Evolutionary conservation across 2,329 filamentous ascomycete genomes (phyloP).

Genomic region (Penicillium aurantiogriseum): DNA sequence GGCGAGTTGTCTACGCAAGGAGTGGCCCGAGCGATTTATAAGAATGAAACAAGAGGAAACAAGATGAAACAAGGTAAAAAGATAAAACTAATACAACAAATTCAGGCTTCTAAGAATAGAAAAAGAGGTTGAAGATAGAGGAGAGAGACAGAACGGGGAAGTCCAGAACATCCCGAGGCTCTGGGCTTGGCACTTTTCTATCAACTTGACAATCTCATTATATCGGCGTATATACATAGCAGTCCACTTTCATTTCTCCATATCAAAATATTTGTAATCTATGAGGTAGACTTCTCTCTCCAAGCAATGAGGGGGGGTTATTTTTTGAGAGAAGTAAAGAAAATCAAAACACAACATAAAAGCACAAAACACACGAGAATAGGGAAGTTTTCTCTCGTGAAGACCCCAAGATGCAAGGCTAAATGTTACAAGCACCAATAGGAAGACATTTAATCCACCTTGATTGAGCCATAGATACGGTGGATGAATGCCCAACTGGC

Average conservation of each 20-base stretch:
- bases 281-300: background rate
- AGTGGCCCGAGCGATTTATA: background rate
- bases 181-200: constrained; percentile 19
- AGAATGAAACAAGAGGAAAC: background rate
- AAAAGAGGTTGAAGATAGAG: constrained; percentile 8
- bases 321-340: background rate
- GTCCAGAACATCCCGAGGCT: constrained; percentile 21
- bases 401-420: constrained; percentile 1
- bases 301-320: background rate
- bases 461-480: constrained; percentile 96
- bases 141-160: constrained; percentile 4
- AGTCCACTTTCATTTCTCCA: background rate
- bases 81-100: background rate
- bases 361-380: background rate
- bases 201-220: background rate
- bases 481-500: constrained; percentile 91
- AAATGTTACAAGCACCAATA: background rate
- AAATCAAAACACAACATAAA: too few species aligned
- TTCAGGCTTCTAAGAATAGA: background rate
- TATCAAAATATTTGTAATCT: background rate
- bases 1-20: constrained; percentile 7
- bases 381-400: background rate
- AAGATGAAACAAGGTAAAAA: background rate
- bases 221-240: background rate
- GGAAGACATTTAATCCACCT: constrained; percentile 69